Evolutionary conservation across 139 green algal genomes (phyloP).

Genomic region (Chlamydomonas sphaeroides): DNA sequence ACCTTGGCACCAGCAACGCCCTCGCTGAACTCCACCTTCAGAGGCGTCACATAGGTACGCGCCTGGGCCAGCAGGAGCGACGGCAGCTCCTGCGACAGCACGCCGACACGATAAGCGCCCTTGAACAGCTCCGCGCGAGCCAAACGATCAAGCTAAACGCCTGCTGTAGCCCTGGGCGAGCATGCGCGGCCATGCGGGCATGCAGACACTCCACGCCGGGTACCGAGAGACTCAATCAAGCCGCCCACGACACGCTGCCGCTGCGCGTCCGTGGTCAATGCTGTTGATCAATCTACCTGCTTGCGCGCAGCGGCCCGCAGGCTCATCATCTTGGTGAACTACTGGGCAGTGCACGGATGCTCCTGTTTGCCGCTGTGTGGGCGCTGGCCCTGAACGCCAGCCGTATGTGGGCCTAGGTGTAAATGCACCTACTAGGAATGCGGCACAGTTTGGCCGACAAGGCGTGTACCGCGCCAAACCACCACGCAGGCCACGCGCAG

Average conservation of each 20-base stretch:
- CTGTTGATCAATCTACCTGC: slow-evolving; percentile 26
- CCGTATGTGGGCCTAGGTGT: too few species aligned
- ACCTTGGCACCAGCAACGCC: slow-evolving; percentile 46
- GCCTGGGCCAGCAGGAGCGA: slow-evolving; percentile 35
- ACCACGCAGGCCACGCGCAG: too few species aligned
- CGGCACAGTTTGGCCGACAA: too few species aligned
- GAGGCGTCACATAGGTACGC: slow-evolving; percentile 38
- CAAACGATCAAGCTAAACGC: too few species aligned
- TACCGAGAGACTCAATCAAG: background rate
- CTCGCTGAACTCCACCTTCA: slow-evolving; percentile 47
- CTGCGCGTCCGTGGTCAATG: background rate
- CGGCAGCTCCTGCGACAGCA: slow-evolving; percentile 25
- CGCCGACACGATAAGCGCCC: background rate
- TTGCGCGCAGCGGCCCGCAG: slow-evolving; percentile 37
- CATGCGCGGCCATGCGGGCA: background rate
- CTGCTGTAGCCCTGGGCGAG: too few species aligned
- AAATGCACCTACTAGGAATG: too few species aligned
- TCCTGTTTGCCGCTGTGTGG: too few species aligned
- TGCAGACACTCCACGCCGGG: too few species aligned
- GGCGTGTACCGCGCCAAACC: too few species aligned
- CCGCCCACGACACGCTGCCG: background rate
- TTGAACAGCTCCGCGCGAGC: background rate
- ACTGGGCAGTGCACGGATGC: too few species aligned
- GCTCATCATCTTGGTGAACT: slow-evolving; percentile 44
- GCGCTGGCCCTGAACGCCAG: too few species aligned